Evolutionary conservation across 441 rosid species (phyloP), one percentile per base, ranked within the genome.

Genomic region (Erysimum cheiri): DNA sequence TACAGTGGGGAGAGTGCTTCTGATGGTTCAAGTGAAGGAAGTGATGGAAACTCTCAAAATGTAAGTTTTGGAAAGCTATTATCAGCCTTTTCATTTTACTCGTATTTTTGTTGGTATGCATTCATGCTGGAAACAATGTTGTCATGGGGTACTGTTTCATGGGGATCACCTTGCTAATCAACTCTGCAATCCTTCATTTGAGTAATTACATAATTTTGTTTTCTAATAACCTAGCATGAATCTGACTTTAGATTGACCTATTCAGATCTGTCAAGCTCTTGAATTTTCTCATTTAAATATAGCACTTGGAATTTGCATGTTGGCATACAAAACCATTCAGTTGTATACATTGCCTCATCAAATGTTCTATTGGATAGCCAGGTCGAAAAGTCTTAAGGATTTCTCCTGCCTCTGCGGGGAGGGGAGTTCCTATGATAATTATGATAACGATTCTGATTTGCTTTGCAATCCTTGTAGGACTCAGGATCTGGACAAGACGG

Each of bases 1-100:
- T 48, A 82, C 78, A 92, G 99, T 78, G 92, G 81, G 26, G 98
- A 94, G 74, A 94, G 92, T 74, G 94, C 71, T 44, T 90, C 97
- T 72, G 99, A 94, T 78, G 98, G 92, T 74, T 81, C 94, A 55
- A 94, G 98, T 81, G 98, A 90, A 81, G 98, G 98, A 82, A 92
- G 99, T 61, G 97, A 94, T 75, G 97, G 84, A 28, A 85, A 88
- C 73, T 90, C 98, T 52, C 93, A 88, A 74, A 88, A 82, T 47
- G 99, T 94, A 82, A 85, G 96, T 69, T 71, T 60, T 46, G 2
- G 28, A 75, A 55, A 39, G 36, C 43, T 56, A n/a, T 26, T 74
- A 33, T 62, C 33, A 31, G 59, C 19, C 48, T 54, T 75, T 53
- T 61, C 14, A 54, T 4, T 67, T 62, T 22, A 32, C 56, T 74